phyloP scores from a whole-genome alignment of 1,284 basidiomycete species.

The Naganishia sp. region DNA sequence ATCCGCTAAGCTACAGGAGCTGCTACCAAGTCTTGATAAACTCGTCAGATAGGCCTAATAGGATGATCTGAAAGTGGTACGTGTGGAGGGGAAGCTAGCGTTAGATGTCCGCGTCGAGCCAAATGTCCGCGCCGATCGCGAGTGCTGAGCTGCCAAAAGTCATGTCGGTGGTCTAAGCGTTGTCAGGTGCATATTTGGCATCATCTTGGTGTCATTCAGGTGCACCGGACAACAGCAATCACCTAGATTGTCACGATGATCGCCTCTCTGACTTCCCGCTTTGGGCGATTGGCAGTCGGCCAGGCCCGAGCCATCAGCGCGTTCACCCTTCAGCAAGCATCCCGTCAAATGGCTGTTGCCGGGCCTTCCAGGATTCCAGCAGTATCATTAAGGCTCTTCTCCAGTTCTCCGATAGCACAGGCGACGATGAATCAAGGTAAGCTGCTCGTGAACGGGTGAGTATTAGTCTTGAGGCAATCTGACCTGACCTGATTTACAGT shows the following conservation, averaged over 20 bases:
- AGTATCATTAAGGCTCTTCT: slow-evolving; percentile 56
- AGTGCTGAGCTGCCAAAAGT: background rate
- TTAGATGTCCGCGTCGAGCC: background rate
- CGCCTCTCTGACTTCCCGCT: slow-evolving; percentile 8
- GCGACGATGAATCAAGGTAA: slow-evolving; percentile 75
- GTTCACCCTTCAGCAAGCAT: slow-evolving; percentile 7
- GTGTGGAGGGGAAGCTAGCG: background rate
- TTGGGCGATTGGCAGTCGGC: slow-evolving; percentile 16
- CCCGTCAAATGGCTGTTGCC: slow-evolving; percentile 11
- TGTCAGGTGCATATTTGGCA: no score
- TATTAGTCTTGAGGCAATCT: no score
- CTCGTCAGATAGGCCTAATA: background rate
- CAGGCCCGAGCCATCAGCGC: slow-evolving; percentile 11
- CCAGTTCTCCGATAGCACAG: slow-evolving; percentile 61
- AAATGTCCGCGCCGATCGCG: slow-evolving; percentile 4
- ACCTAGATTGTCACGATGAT: background rate
- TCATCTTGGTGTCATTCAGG: no score
- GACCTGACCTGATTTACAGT: slow-evolving; percentile 47
- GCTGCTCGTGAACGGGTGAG: no score
- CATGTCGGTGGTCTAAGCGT: background rate
- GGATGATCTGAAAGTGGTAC: background rate
- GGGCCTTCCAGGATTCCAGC: slow-evolving; percentile 14
- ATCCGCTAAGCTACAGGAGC: background rate
- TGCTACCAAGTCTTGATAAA: background rate
- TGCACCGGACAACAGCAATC: no score